Base-by-base conservation (phyloP, 306 rosid genomes). In the Sicyos edulis region DNA sequence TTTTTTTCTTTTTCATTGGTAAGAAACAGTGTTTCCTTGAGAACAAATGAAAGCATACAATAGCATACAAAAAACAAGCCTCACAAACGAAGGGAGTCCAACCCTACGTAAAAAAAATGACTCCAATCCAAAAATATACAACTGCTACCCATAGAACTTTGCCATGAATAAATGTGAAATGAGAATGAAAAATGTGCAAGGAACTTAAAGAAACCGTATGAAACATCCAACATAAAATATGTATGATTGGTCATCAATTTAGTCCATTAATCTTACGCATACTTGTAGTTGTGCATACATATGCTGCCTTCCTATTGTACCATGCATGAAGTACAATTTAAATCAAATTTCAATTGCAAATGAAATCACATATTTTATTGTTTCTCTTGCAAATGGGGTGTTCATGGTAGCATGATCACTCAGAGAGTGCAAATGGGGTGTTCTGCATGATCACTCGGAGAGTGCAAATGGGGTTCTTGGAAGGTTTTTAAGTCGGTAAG, bases 131-230 rank as follows among this genome's bases (percentile, higher is more conserved):
- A 44, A 44, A 44, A 44, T 10, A 44, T 7, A 44, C 49, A 61
- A 15, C 12, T 61, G 21, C 10, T 13, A 32, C 34, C 10, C 19
- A 29, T 1, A 24, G 29, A 26, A 58, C n/a, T 24, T 58, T 20
- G 34, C 21, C 63, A 22, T 57, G 21, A 55, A 57, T 57, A 17
- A 40, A 65, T 40, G 71, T 19, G 53, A 65, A 42, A 17, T 10
- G 70, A 40, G 7, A 65, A 42, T 19, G 26, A 44, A 64, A 66
- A 20, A 66, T 45, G 37, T 19, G 10, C 11, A 66, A 64, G 50
- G 52, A 62, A 42, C 70, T 42, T 17, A 10, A n/a, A 8, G 53
- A 64, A 64, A 19, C 71, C 19, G 45, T 20, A 66, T 66, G 71
- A 44, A 45, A 45, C 54, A 17, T 65, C 54, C 34, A 64, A 42